Evolutionary conservation across 1,284 basidiomycete genomes (phyloP).

Genomic region (Papiliotrema fonsecae): DNA sequence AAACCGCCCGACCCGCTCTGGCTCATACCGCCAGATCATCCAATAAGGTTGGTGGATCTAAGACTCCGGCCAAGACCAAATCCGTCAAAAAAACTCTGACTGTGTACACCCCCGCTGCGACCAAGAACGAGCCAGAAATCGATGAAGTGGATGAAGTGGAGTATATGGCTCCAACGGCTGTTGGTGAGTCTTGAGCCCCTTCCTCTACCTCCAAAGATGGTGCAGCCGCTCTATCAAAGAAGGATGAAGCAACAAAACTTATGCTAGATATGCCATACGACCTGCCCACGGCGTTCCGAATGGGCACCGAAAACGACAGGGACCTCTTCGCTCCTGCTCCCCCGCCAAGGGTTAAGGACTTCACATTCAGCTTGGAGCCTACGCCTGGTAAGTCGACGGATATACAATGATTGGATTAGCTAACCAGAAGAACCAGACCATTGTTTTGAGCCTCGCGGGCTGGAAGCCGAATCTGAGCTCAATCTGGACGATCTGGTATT

Average conservation of each 20-base stretch:
- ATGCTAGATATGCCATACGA: background rate
- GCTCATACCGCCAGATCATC: background rate
- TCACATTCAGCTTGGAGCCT: background rate
- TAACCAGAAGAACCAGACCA: no score
- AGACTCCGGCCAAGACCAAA: background rate
- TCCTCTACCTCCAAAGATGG: background rate
- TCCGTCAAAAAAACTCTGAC: slow-evolving; percentile 10
- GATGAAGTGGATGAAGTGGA: slow-evolving; percentile 7
- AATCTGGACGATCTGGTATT: no score
- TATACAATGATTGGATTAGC: no score
- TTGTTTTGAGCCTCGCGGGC: no score
- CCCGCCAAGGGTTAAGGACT: background rate
- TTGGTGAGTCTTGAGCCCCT: slow-evolving; percentile 5
- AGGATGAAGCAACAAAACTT: no score
- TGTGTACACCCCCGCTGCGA: slow-evolving; percentile 13
- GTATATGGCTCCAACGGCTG: slow-evolving; percentile 9
- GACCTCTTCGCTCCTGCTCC: background rate
- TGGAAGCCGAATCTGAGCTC: no score
- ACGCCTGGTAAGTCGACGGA: no score
- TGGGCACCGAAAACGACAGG: background rate
- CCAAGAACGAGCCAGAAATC: background rate
- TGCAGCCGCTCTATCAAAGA: no score
- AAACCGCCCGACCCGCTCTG: background rate
- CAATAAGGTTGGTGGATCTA: background rate
- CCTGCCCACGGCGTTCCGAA: background rate